These are phyloP conservation scores for Saccharomycopsis babjevae DNA, from an alignment of 805 yeast genomes.

Conservation along the genomic window DNA sequence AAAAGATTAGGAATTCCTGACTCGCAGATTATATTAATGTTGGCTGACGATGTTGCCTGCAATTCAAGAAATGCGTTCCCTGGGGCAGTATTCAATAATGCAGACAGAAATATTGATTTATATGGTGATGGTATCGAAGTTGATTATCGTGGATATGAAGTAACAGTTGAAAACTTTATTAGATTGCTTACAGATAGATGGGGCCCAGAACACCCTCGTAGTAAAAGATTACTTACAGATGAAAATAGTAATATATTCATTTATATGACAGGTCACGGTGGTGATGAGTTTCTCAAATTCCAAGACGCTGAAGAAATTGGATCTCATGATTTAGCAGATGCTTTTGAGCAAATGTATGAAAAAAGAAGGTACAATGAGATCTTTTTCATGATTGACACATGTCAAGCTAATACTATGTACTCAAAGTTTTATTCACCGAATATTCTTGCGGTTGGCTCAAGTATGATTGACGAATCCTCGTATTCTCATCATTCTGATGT, in stretches of 20 bases:
- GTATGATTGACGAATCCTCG: constrained; percentile 77
- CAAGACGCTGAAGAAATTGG: constrained; percentile 98
- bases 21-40: constrained; percentile 91
- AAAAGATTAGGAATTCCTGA: constrained; percentile 96
- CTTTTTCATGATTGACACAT: constrained; percentile 95
- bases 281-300: constrained; percentile 91
- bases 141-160: constrained; percentile 95
- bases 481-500: constrained; percentile 94
- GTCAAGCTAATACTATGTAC: constrained; percentile 98
- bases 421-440: constrained; percentile 87
- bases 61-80: constrained; percentile 94
- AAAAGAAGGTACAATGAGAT: constrained; percentile 92
- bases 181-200: constrained; percentile 89
- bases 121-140: constrained; percentile 94
- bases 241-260: constrained; percentile 90
- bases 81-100: constrained; percentile 90
- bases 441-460: constrained; percentile 85
- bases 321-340: constrained; percentile 92
- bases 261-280: constrained; percentile 98
- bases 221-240: constrained; percentile 83
- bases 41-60: constrained; percentile 95
- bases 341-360: constrained; percentile 94
- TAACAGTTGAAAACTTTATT: constrained; percentile 94
- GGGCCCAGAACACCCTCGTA: constrained; percentile 89
- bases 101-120: constrained; percentile 82